Base-by-base conservation (phyloP, 1,284 basidiomycete species). In the Nidula niveotomentosa region DNA sequence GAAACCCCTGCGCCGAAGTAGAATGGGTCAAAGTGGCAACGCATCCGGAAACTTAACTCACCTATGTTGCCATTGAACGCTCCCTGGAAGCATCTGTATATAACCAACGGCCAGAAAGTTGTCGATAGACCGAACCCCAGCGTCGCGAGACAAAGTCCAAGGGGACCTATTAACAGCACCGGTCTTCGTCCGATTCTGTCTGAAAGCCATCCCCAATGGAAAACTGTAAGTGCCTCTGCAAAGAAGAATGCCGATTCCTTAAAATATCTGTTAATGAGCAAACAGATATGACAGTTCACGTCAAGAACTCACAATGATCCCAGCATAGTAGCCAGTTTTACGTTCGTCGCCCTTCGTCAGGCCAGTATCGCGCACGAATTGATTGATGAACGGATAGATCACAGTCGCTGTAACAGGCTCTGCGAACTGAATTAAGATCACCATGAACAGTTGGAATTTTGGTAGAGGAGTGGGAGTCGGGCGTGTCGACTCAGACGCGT, bases 301-400 rank as follows among this genome's bases (percentile, higher is more conserved):
- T 12, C 3, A 13, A 48, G 17, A 7, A 63, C 74, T 56, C 56
- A 76, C 76, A 36, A 77, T 71, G 35, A 76, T 56, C 7, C 75
- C 83, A 50, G 79, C 80, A 60, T 78, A 84, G 63, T 84, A 83
- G 0, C 79, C 81, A 1, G 76, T 78, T 56, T 70, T 77, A 6
- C 62, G 66, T 58, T 78, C 73, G 55, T 79, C 73, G 17, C 76
- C 76, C 17, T 64, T 59, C 1, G 78, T 81, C 9, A 81, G 67
- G 1, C 76, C 77, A 6, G 76, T 78, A 47, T 23, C 74, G 17
- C 69, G 64, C n/a, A 82, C 72, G 45, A 80, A 72, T 57, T 81
- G 71, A 55, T 69, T 75, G 56, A 85, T 73, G 62, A 84, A 84
- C 1, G 81, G 83, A 52, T 80, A 82, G 56, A 85, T 81, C 36